Conservation (phyloP, 2,329 filamentous ascomycete species). For the Verruconis gallopava region DNA sequence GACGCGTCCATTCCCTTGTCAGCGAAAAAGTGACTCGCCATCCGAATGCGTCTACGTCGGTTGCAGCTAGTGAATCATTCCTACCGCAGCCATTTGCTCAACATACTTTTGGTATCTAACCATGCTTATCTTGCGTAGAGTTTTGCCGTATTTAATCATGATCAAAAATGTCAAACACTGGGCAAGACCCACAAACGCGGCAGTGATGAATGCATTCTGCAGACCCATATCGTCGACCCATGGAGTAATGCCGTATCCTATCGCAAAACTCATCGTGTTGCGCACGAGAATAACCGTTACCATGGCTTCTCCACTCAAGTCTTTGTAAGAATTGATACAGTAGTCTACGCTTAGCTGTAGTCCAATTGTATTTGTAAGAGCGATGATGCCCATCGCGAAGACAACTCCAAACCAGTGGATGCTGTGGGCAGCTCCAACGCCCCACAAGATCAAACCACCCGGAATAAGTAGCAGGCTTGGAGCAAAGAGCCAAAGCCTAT, state of each 20-base stretch:
- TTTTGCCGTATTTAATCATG: slow-evolving; percentile 38
- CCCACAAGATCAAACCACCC: slow-evolving; percentile 35
- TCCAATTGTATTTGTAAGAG: slow-evolving; percentile 30
- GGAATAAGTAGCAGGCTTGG: slow-evolving; percentile 31
- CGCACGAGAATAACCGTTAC: slow-evolving; percentile 37
- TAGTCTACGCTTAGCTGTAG: slow-evolving; percentile 33
- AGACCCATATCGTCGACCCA: slow-evolving; percentile 31
- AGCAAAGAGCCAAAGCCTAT: slow-evolving; percentile 28
- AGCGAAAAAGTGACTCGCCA: no score
- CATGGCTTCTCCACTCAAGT: slow-evolving; percentile 36
- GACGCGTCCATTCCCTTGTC: no score
- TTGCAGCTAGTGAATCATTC: slow-evolving; percentile 10
- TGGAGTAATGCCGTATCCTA: slow-evolving; percentile 38
- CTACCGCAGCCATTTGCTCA: slow-evolving; percentile 17
- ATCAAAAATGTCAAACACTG: slow-evolving; percentile 27
- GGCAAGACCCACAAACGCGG: slow-evolving; percentile 30
- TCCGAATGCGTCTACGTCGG: neutral
- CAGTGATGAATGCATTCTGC: slow-evolving; percentile 31
- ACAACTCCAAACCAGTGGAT: slow-evolving; percentile 39
- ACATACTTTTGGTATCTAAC: slow-evolving; percentile 28
- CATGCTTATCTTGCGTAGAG: slow-evolving; percentile 27
- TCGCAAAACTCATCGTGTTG: slow-evolving; percentile 38
- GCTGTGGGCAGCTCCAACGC: slow-evolving; percentile 35
- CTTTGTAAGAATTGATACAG: slow-evolving; percentile 36
- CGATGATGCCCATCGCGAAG: slow-evolving; percentile 33